Percentiles rank a stretch among this genome's conserved stretches.
These are phyloP conservation scores for Thelonectria blattea DNA, from an alignment of 2,329 filamentous ascomycete genomes.

Conservation along the genomic window DNA sequence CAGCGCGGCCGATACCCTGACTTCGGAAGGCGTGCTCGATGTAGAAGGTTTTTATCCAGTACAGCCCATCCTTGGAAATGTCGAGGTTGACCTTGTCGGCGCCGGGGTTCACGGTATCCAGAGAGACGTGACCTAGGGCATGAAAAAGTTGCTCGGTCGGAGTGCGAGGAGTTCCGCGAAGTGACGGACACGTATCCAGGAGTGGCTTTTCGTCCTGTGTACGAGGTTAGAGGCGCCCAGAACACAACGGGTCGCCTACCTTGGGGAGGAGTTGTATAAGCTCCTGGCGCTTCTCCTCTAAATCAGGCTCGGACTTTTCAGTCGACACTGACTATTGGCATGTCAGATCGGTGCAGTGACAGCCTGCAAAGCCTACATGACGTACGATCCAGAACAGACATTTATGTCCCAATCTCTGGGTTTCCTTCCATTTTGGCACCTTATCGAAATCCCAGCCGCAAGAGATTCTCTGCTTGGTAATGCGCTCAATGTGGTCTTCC, in stretches of 20 bases:
- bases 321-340: conserved; percentile 20
- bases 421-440: conserved; percentile 24
- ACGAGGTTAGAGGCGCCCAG: background rate
- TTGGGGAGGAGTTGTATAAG: conserved; percentile 27
- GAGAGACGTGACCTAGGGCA: conserved; percentile 36
- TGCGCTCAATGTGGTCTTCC: conserved; percentile 15
- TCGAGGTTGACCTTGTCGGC: conserved; percentile 20
- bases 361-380: background rate
- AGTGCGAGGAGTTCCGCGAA: conserved; percentile 25
- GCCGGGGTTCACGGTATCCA: conserved; percentile 29
- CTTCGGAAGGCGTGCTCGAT: conserved; percentile 34
- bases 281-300: conserved; percentile 7
- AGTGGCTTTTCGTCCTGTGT: conserved; percentile 23
- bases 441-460: conserved; percentile 33
- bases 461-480: conserved; percentile 27
- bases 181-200: conserved; percentile 24
- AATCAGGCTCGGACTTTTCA: conserved; percentile 6
- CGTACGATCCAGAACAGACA: conserved; percentile 38
- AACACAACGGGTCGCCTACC: conserved; percentile 8
- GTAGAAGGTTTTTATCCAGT: conserved; percentile 43
- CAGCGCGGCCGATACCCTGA: conserved; percentile 37
- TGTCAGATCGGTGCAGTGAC: background rate
- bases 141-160: conserved; percentile 24
- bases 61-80: conserved; percentile 28
- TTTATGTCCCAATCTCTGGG: conserved; percentile 27